phyloP scores from a whole-genome alignment of 768 basidiomycete genomes.

The Boletus subcaerulescens region DNA sequence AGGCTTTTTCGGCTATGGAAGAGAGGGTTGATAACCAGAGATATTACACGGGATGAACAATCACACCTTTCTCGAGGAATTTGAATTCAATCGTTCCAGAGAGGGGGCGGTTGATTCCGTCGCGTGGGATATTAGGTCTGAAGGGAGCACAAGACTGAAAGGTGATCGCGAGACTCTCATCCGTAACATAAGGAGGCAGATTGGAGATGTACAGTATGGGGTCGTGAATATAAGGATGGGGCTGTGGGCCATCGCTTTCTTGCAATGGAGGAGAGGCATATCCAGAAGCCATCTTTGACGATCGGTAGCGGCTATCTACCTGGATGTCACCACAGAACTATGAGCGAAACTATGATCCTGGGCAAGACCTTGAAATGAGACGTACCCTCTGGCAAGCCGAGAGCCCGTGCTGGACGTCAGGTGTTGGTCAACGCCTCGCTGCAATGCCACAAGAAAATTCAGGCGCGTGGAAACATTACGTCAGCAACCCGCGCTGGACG shows the following conservation, averaged over 20 bases:
- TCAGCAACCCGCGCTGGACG: conserved; percentile 18
- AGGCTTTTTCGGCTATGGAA: conserved; percentile 76
- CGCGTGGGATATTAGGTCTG: conserved; percentile 71
- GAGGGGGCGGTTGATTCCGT: conserved; percentile 48
- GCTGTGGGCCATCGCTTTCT: conserved; percentile 34
- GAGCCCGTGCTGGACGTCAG: conserved; percentile 32
- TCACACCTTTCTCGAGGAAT: conserved; percentile 73
- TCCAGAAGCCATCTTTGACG: conserved; percentile 36
- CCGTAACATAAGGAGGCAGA: conserved; percentile 67
- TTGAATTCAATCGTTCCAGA: conserved; percentile 84
- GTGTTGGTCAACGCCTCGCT: conserved; percentile 24
- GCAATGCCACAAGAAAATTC: conserved; percentile 29
- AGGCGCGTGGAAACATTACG: conserved; percentile 32
- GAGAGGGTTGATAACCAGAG: conserved; percentile 4
- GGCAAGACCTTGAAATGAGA: background rate
- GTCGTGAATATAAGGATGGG: conserved; percentile 84
- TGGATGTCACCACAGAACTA: conserved; percentile 1
- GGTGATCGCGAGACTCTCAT: conserved; percentile 72
- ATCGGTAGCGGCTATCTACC: conserved; percentile 27
- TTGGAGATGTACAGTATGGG: conserved; percentile 79
- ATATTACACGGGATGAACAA: conserved; percentile 8
- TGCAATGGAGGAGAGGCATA: conserved; percentile 32
- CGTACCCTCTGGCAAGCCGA: conserved; percentile 30
- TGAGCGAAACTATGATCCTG: background rate
- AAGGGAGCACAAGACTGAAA: conserved; percentile 78